These are phyloP conservation scores for Halophytophthora polymorphica DNA, from an alignment of 352 stramenopile species.

Conservation along the genomic window DNA sequence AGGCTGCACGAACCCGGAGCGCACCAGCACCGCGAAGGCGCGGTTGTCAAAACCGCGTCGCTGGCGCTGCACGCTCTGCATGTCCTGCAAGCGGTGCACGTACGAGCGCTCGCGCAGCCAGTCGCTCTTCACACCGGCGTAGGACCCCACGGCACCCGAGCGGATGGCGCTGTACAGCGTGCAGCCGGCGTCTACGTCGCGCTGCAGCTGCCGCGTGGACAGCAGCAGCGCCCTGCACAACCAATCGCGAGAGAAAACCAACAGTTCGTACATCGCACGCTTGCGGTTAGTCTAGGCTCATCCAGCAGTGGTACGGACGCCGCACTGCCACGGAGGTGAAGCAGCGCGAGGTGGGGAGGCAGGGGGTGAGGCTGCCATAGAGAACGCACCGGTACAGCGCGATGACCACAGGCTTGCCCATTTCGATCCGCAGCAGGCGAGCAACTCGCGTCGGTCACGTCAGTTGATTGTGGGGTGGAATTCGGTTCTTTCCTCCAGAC, in stretches of 20 bases:
- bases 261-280: not conserved
- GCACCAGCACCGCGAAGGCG: constrained; percentile 43
- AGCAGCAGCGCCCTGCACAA: constrained; percentile 42
- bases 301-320: too few species aligned
- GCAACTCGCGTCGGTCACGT: not conserved
- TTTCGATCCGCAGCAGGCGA: constrained; percentile 2
- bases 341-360: not conserved
- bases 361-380: not conserved
- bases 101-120: constrained; percentile 75
- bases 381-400: constrained; percentile 28
- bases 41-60: constrained; percentile 10
- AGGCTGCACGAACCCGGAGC: constrained; percentile 44
- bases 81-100: constrained; percentile 46
- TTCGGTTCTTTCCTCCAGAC: too few species aligned
- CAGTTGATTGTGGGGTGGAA: not conserved
- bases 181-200: constrained; percentile 37
- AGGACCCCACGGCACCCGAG: constrained; percentile 60
- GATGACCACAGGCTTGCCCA: constrained; percentile 24
- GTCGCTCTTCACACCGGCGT: constrained; percentile 59
- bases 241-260: not conserved
- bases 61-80: constrained; percentile 34
- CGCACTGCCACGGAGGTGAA: too few species aligned
- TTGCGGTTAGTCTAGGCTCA: too few species aligned
- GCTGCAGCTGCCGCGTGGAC: constrained; percentile 52
- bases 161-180: constrained; percentile 67